phyloP scores from a whole-genome alignment of 306 rosid species.

The Fragaria ananassa region DNA sequence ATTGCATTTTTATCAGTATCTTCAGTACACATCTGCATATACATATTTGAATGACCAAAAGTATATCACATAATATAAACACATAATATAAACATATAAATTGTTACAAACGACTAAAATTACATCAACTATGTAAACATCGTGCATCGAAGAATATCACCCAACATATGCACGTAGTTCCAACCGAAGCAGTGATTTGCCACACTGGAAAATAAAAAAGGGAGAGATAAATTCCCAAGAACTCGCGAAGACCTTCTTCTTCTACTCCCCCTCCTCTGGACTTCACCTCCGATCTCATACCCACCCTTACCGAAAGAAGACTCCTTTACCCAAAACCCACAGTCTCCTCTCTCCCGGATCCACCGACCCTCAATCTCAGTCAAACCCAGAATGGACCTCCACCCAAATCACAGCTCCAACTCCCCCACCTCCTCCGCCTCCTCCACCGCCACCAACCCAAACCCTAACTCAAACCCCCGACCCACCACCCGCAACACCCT shows the following conservation, averaged over 20 bases:
- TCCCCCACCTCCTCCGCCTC: conserved; percentile 38
- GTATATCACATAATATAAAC: too few species aligned
- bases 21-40: too few species aligned
- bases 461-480: conserved; percentile 8
- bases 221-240: not conserved
- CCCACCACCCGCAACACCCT: not conserved
- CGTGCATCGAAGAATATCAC: too few species aligned
- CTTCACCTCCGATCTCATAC: not conserved
- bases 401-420: conserved; percentile 26
- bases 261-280: not conserved
- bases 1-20: too few species aligned
- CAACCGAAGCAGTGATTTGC: too few species aligned
- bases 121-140: too few species aligned
- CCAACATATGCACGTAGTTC: too few species aligned
- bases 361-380: not conserved
- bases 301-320: not conserved
- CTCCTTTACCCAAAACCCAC: not conserved
- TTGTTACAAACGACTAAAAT: too few species aligned
- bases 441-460: conserved; percentile 16
- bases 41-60: too few species aligned
- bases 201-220: too few species aligned
- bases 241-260: not conserved
- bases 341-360: not conserved
- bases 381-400: conserved; percentile 46
- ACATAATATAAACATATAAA: too few species aligned